phyloP scores from a whole-genome alignment of 768 basidiomycete genomes.

The Leucocoprinus leucothites region DNA sequence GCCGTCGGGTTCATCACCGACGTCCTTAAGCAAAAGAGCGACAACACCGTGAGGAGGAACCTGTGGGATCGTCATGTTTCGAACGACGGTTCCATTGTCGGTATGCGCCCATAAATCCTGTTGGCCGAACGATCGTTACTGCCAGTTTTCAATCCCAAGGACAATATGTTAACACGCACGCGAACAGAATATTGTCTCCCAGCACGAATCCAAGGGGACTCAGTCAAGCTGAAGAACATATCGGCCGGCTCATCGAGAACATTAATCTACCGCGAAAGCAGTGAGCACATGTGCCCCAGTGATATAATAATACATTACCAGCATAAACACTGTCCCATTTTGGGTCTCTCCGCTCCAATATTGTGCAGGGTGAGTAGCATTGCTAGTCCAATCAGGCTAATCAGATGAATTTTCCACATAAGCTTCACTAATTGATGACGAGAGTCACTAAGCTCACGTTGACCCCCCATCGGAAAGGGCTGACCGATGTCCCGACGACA shows the following conservation, averaged over 20 bases:
- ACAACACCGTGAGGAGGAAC: constrained; percentile 71
- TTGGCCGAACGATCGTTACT: too few species aligned
- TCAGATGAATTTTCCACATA: neutral
- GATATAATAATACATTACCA: constrained; percentile 35
- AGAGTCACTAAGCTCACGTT: constrained; percentile 40
- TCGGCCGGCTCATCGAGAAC: constrained; percentile 51
- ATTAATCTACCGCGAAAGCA: constrained; percentile 43
- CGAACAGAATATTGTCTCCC: constrained; percentile 64
- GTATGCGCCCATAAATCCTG: constrained; percentile 76
- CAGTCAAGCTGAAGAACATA: constrained; percentile 61
- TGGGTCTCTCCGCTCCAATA: constrained; percentile 69
- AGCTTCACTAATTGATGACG: neutral
- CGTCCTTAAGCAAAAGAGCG: constrained; percentile 62
- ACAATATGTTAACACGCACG: constrained; percentile 32
- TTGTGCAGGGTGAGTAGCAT: constrained; percentile 55
- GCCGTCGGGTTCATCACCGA: constrained; percentile 61
- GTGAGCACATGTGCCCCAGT: neutral
- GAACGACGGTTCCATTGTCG: constrained; percentile 61
- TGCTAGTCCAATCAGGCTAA: constrained; percentile 40
- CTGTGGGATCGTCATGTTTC: constrained; percentile 51
- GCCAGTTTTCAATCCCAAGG: too few species aligned
- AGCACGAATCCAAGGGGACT: constrained; percentile 70
- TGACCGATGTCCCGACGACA: constrained; percentile 54
- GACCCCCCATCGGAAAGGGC: constrained; percentile 69
- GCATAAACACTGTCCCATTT: constrained; percentile 67